A percentile compares a stretch with the other conserved stretches of the same genome.
These are phyloP conservation scores for Russula sp. DNA, from an alignment of 768 basidiomycete species.

Conservation along the genomic window DNA sequence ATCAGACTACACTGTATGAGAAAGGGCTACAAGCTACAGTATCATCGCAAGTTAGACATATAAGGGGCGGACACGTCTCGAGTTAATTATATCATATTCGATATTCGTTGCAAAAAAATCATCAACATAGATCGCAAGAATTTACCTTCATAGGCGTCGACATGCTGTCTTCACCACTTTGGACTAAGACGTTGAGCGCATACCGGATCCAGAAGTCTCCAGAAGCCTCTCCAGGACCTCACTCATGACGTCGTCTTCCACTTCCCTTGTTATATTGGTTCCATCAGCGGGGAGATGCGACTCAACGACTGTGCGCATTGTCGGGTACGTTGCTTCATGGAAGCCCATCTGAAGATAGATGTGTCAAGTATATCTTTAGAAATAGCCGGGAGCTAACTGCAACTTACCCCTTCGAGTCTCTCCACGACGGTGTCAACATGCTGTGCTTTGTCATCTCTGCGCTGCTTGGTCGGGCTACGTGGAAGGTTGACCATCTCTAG, in stretches of 20 bases:
- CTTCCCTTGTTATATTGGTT: slow-evolving; percentile 42
- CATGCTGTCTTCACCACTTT: not conserved
- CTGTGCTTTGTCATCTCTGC: slow-evolving; percentile 24
- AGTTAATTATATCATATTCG: not conserved
- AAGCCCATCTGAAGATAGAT: slow-evolving; percentile 56
- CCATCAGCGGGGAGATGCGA: slow-evolving; percentile 30
- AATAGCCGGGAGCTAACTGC: not conserved
- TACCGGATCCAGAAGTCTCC: slow-evolving; percentile 23
- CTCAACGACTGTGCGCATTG: slow-evolving; percentile 43
- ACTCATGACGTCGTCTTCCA: slow-evolving; percentile 60
- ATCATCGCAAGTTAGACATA: not conserved
- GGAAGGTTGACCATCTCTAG: slow-evolving; percentile 59
- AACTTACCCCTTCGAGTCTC: slow-evolving; percentile 52
- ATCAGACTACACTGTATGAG: not conserved
- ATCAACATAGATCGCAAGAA: not conserved
- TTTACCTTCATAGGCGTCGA: not conserved
- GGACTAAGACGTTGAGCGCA: not conserved
- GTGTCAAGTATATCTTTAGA: slow-evolving; percentile 4
- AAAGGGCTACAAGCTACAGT: slow-evolving; percentile 8
- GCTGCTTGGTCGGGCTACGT: slow-evolving; percentile 29
- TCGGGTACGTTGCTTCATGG: slow-evolving; percentile 46
- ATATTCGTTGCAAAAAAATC: not conserved
- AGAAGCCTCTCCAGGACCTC: slow-evolving; percentile 55
- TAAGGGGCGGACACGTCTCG: not conserved
- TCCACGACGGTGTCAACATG: slow-evolving; percentile 14